Evolutionary conservation across 441 rosid genomes (phyloP).

Genomic region (Adansonia grandidieri): DNA sequence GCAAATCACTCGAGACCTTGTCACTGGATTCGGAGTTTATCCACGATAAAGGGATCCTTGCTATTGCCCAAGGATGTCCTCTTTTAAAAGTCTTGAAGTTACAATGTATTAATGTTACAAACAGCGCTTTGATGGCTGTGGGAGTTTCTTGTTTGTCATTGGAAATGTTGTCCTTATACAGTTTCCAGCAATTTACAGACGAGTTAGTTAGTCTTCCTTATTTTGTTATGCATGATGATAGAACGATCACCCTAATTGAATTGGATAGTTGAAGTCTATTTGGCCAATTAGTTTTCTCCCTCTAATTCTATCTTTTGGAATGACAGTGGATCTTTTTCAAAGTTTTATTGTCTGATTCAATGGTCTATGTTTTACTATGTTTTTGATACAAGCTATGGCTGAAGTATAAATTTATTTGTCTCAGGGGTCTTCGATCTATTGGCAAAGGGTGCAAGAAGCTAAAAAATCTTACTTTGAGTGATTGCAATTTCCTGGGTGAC

Average conservation of each 20-base stretch:
- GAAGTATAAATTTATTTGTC: conserved; percentile 11
- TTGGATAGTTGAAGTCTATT: background rate
- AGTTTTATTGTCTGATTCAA: background rate
- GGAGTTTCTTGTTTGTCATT: conserved; percentile 63
- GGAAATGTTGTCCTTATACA: conserved; percentile 72
- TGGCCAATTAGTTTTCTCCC: conserved; percentile 3
- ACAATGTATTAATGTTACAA: conserved; percentile 75
- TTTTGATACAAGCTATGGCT: background rate
- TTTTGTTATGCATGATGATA: conserved; percentile 25
- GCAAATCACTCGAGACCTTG: conserved; percentile 64
- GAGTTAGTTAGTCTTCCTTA: conserved; percentile 47
- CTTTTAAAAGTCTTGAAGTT: conserved; percentile 71
- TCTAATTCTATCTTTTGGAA: conserved; percentile 19
- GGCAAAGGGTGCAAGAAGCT: conserved; percentile 82
- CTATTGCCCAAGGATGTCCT: conserved; percentile 76
- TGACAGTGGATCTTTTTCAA: background rate
- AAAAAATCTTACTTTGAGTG: conserved; percentile 72
- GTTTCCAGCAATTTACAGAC: conserved; percentile 83
- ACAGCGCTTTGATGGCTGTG: conserved; percentile 63
- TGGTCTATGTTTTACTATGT: background rate
- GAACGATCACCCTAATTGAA: conserved; percentile 3
- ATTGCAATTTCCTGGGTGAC: conserved; percentile 79
- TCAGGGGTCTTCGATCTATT: conserved; percentile 75
- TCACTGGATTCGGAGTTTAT: conserved; percentile 81
- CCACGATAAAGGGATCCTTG: conserved; percentile 66